Conservation (phyloP, 2,329 filamentous ascomycete species). For the Diaporthe destruens region DNA sequence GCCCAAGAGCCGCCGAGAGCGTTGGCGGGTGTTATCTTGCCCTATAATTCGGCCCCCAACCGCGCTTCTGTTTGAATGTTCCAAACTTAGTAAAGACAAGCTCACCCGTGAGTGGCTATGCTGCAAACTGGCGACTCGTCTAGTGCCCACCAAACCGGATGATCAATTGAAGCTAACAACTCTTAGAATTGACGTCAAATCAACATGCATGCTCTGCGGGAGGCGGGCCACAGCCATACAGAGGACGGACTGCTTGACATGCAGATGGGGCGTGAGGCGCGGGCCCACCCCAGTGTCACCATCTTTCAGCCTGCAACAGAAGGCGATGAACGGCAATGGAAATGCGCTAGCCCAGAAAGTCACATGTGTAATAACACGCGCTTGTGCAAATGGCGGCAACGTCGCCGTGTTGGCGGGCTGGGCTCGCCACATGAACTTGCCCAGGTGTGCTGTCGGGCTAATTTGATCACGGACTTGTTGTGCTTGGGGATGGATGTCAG, state of each 20-base stretch:
- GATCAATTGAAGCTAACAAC: not conserved
- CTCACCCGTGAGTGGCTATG: constrained; percentile 28
- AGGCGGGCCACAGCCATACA: not conserved
- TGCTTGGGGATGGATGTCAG: not conserved
- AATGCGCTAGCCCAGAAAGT: not conserved
- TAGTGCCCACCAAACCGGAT: constrained; percentile 10
- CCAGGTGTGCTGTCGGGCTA: not conserved
- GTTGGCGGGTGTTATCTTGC: not conserved
- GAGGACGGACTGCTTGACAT: not conserved
- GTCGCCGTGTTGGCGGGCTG: constrained; percentile 10
- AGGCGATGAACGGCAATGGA: constrained; percentile 25
- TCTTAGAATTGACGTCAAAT: constrained; percentile 31
- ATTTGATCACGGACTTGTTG: not conserved
- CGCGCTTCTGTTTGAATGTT: constrained; percentile 1
- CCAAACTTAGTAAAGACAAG: constrained; percentile 27
- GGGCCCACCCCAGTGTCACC: constrained; percentile 12
- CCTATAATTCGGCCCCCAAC: constrained; percentile 16
- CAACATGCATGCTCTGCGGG: constrained; percentile 16
- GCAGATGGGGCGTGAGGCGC: not conserved
- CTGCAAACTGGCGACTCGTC: constrained; percentile 3
- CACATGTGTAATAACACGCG: not conserved
- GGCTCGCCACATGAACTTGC: constrained; percentile 8
- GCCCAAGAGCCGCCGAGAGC: constrained; percentile 9
- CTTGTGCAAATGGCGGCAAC: not conserved
- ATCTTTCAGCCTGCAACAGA: constrained; percentile 13